A percentile compares a stretch with the other conserved stretches of the same genome.
Evolutionary conservation across 2,329 filamentous ascomycete species (phyloP).

Genomic region (Dactylellina parvicollis): DNA sequence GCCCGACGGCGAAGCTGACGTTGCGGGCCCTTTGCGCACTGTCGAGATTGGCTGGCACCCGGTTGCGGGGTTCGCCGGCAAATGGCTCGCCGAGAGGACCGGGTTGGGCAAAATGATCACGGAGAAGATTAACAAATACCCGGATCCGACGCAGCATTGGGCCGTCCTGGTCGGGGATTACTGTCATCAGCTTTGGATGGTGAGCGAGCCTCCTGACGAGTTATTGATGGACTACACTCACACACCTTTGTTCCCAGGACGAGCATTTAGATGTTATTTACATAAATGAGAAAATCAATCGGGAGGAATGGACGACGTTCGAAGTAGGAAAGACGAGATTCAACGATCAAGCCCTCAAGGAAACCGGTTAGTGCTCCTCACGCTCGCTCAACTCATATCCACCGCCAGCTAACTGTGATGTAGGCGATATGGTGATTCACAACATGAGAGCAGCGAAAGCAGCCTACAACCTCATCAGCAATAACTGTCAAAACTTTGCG

Average conservation of each 20-base stretch:
- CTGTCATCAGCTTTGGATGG: conserved; percentile 71
- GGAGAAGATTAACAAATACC: conserved; percentile 67
- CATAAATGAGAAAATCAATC: conserved; percentile 65
- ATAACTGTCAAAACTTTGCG: conserved; percentile 71
- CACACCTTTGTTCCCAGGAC: conserved; percentile 60
- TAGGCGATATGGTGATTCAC: conserved; percentile 67
- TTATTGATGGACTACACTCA: not conserved
- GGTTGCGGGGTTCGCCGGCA: conserved; percentile 68
- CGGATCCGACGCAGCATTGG: conserved; percentile 71
- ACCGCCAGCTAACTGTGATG: not conserved
- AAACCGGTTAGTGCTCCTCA: conserved; percentile 62
- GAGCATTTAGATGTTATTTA: conserved; percentile 70
- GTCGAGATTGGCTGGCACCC: conserved; percentile 71
- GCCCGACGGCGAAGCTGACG: conserved; percentile 61
- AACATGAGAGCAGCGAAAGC: conserved; percentile 65
- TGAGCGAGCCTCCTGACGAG: conserved; percentile 56
- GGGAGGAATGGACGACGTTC: conserved; percentile 66
- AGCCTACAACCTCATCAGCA: conserved; percentile 69
- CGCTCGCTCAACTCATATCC: not conserved
- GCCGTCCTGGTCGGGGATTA: conserved; percentile 69
- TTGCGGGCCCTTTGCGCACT: conserved; percentile 61
- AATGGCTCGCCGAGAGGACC: conserved; percentile 70
- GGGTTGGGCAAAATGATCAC: conserved; percentile 69
- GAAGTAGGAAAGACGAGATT: conserved; percentile 67
- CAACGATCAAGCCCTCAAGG: conserved; percentile 67